Evolutionary conservation across 495 filamentous ascomycete genomes (phyloP), one percentile per base, ranked within the genome.

Genomic region (Xylaria scruposa): DNA sequence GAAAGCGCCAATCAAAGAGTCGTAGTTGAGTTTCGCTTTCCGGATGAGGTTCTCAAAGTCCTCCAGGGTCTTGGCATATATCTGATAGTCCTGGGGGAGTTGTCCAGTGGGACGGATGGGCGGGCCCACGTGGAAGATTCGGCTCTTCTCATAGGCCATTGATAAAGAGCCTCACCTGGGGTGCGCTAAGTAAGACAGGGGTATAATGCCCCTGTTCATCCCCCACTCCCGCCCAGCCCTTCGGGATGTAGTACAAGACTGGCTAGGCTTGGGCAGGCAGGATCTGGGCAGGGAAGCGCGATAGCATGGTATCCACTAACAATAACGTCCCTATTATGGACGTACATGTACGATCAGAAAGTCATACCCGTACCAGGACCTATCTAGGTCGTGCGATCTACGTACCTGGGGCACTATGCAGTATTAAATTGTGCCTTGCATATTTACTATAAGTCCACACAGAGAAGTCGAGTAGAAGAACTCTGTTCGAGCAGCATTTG

Each of bases 141-240:
- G 15, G 65, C 33, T 33, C 13, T 15, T 44, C 26, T 67, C 0
- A 67, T 67, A 42, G 65, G 65, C 47, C 21, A 19, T 21, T 21
- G 33, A 6, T 24, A 29, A 42, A 40, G 65, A 67, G 65, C 65
- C 65, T 67, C 65, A 67, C 47, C 63, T 67, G 46, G 63, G 63
- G 63, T 53, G 29, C 19, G 42, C 61, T 49, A 49, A 44, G 26
- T 42, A 33, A 49, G 38, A 64, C 44, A 64, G 40, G 60, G 33
- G n/a, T 3, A 29, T 2, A 4, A 13, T 42, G 8, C 19, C 60
- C 62, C 42, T 49, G 42, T 5, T 8, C 19, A 19, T 44, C 62
- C 62, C 62, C 62, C 62, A 64, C 62, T 65, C 15, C 44, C 24
- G 62, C 62, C 62, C 62, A 65, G 62, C 46, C 46, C 63, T 67